A percentile compares a stretch with the other conserved stretches of the same genome.
Evolutionary conservation across 495 filamentous ascomycete genomes (phyloP).

Genomic region (Apodospora peruviana): DNA sequence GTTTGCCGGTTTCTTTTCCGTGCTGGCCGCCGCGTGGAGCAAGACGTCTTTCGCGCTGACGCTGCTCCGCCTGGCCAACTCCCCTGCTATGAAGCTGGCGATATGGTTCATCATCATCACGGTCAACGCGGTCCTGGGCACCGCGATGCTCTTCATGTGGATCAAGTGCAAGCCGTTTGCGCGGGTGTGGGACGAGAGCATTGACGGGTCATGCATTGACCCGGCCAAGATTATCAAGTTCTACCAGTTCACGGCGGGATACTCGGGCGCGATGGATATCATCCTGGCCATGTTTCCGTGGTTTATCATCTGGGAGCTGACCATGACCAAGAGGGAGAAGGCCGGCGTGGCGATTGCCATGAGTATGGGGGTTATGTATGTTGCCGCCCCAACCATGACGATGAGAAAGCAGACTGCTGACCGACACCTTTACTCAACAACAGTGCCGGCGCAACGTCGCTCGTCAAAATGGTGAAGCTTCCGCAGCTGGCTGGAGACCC

Average conservation of each 20-base stretch:
- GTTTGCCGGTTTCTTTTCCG: slow-evolving; percentile 15
- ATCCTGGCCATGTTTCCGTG: slow-evolving; percentile 29
- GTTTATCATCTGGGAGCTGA: slow-evolving; percentile 26
- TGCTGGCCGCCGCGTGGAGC: slow-evolving; percentile 21
- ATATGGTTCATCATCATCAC: slow-evolving; percentile 25
- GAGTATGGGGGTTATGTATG: slow-evolving; percentile 26
- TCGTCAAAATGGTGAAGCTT: slow-evolving; percentile 19
- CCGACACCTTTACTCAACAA: too few species aligned
- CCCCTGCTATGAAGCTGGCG: slow-evolving; percentile 4
- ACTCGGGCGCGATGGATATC: slow-evolving; percentile 22
- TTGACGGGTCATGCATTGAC: slow-evolving; percentile 30
- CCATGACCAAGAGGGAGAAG: slow-evolving; percentile 32
- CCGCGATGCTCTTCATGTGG: slow-evolving; percentile 34
- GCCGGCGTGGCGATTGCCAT: slow-evolving; percentile 31
- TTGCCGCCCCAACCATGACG: slow-evolving; percentile 16
- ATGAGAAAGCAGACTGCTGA: too few species aligned
- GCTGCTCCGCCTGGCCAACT: slow-evolving; percentile 13
- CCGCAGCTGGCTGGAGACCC: slow-evolving; percentile 11
- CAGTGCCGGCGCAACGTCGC: slow-evolving; percentile 16
- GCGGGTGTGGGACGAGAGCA: slow-evolving; percentile 23
- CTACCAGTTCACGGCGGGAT: slow-evolving; percentile 3
- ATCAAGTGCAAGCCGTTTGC: slow-evolving; percentile 29
- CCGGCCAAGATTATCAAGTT: not conserved
- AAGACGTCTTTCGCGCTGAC: slow-evolving; percentile 33
- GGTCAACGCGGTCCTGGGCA: slow-evolving; percentile 31